phyloP scores from a whole-genome alignment of 1,284 basidiomycete species.

The Melampsora americana region DNA sequence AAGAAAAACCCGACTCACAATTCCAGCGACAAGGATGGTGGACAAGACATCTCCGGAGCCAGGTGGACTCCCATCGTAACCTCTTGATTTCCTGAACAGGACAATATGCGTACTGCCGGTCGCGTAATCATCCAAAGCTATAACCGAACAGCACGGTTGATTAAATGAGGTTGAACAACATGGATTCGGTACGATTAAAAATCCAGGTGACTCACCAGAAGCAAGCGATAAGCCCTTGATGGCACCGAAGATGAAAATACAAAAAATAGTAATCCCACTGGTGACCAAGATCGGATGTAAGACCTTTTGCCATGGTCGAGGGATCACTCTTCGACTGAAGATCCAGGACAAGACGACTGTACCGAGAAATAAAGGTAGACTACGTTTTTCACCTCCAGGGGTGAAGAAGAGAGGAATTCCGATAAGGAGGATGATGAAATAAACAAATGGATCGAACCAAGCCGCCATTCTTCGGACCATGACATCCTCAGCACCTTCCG shows the following conservation, averaged over 20 bases:
- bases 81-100: slow-evolving; percentile 19
- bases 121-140: slow-evolving; percentile 31
- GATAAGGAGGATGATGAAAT: slow-evolving; percentile 27
- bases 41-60: slow-evolving; percentile 33
- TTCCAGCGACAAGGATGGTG: slow-evolving; percentile 28
- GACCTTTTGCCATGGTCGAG: slow-evolving; percentile 14
- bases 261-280: slow-evolving; percentile 34
- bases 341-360: slow-evolving; percentile 37
- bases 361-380: slow-evolving; percentile 34
- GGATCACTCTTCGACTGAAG: slow-evolving; percentile 26
- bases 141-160: not conserved
- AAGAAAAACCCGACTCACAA: slow-evolving; percentile 15
- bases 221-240: slow-evolving; percentile 29
- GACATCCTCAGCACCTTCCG: not conserved
- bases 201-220: not conserved
- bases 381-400: slow-evolving; percentile 29
- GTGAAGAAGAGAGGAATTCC: slow-evolving; percentile 37
- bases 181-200: not conserved
- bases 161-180: not conserved
- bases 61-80: slow-evolving; percentile 23
- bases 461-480: slow-evolving; percentile 11
- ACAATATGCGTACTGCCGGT: slow-evolving; percentile 21
- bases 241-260: slow-evolving; percentile 23
- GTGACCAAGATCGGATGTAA: slow-evolving; percentile 44
- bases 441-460: slow-evolving; percentile 40